Base-by-base conservation (phyloP, 1,139 yeast genomes). In the Yamadazyma sp. region DNA sequence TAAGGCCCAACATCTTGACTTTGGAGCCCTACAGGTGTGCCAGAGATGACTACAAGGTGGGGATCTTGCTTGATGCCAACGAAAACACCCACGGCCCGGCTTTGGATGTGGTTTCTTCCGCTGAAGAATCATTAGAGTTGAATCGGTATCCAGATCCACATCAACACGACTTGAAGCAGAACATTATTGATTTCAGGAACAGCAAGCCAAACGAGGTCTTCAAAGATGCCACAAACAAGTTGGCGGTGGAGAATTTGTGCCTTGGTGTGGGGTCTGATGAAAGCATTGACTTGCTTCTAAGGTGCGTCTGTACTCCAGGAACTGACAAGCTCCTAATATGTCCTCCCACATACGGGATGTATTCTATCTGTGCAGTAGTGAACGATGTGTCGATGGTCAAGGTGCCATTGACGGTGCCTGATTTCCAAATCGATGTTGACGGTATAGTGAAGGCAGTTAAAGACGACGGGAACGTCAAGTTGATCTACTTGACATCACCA, bases 291-390 rank as follows among this genome's bases (percentile, higher is more conserved):
- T 75, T 94, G 40, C 65, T 92, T 41, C 82, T 92, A 47, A 73
- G 99, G 52, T 87, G 95, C 41, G 77, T 86, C 39, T 88, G 97
- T 58, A 68, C 65, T 11, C 98, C 99, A 3, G 87, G 85, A 0
- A 73, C 70, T 48, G 96, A 89, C 45, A 91, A 88, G 60, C 65
- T 94, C 54, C 65, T 92, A 51, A 77, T 81, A 2, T 84, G 96
- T 59, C 97, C 98, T 4, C 98, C 98, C 26, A 92, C 98, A 0
- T 92, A 92, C 56, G 98, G 98, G 9, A 92, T 92, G 99, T 92
- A 92, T 68, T 66, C 84, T 2, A 91, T 94, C 31, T 86, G 95
- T 58, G 95, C 98, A 2, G 79, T 81, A 25, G 85, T 92, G 44
- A 92, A 92, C 56, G 98, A 92, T 54, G 87, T 91, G 8, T 84